Evolutionary conservation across 225 moss, liverwort and hornwort species (phyloP).

Genomic region (Physcomitrellopsis africana): DNA sequence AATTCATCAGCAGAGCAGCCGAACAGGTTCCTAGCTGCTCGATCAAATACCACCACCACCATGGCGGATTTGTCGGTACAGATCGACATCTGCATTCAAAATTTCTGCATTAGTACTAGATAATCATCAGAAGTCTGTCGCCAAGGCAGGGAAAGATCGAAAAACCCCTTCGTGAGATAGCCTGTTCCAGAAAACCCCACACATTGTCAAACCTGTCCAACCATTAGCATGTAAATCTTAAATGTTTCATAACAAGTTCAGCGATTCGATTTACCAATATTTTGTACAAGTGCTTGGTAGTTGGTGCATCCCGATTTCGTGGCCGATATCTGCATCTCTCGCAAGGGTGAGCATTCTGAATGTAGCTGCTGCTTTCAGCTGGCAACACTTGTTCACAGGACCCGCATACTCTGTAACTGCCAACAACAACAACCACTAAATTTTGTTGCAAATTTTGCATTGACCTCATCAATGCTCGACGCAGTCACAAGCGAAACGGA

Average conservation of each 20-base stretch:
- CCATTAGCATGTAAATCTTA: neutral
- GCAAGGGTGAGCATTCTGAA: conserved; percentile 37
- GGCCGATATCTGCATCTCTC: conserved; percentile 44
- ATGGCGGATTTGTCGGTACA: conserved; percentile 47
- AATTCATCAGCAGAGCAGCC: conserved; percentile 57
- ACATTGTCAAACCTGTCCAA: neutral
- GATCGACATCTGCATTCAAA: conserved; percentile 54
- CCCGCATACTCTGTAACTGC: conserved; percentile 64
- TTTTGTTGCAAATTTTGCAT: conserved; percentile 3
- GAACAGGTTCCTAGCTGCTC: conserved; percentile 50
- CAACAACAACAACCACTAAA: conserved; percentile 11
- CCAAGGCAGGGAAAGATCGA: neutral
- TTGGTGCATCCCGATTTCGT: conserved; percentile 39
- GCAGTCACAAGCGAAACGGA: neutral
- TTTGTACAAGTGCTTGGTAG: conserved; percentile 55
- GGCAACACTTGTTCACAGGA: conserved; percentile 51
- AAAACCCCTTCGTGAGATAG: neutral
- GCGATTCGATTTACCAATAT: conserved; percentile 27
- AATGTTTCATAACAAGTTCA: conserved; percentile 3
- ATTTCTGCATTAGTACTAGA: neutral
- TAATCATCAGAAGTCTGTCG: neutral
- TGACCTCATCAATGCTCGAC: neutral
- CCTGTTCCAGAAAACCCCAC: neutral
- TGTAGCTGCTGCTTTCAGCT: conserved; percentile 29
- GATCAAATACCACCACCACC: conserved; percentile 62